A percentile compares a stretch with the other conserved stretches of the same genome.
phyloP scores from a whole-genome alignment of 805 yeast species.

The Diddensiella caesifluorescens region DNA sequence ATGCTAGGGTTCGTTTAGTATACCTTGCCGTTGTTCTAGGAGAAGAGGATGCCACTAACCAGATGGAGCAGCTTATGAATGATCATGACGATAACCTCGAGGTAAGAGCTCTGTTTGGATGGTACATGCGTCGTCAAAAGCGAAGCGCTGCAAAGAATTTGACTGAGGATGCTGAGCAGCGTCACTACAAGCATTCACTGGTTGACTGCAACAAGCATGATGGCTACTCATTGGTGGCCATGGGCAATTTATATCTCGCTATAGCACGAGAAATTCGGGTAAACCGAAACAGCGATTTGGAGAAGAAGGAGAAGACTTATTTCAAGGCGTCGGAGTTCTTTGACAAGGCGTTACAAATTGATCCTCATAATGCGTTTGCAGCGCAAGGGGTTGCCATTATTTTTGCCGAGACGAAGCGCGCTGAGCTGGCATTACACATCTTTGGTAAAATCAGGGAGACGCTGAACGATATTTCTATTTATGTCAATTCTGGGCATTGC shows the following conservation, averaged over 20 bases:
- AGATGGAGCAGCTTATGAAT: slow-evolving; percentile 50
- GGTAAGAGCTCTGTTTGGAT: slow-evolving; percentile 84
- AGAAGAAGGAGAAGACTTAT: slow-evolving; percentile 67
- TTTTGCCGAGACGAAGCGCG: slow-evolving; percentile 71
- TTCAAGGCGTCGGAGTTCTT: slow-evolving; percentile 87
- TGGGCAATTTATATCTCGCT: slow-evolving; percentile 77
- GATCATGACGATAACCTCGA: slow-evolving; percentile 61
- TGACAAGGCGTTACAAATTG: slow-evolving; percentile 80
- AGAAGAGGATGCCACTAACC: slow-evolving; percentile 39
- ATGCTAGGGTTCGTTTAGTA: slow-evolving; percentile 68
- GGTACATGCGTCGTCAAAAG: slow-evolving; percentile 57
- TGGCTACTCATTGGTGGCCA: slow-evolving; percentile 77
- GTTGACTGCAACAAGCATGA: slow-evolving; percentile 78
- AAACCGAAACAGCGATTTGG: slow-evolving; percentile 42
- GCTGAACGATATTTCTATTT: slow-evolving; percentile 74
- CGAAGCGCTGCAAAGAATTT: slow-evolving; percentile 35
- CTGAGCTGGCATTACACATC: slow-evolving; percentile 73
- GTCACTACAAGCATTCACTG: slow-evolving; percentile 80
- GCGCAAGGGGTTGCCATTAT: slow-evolving; percentile 97
- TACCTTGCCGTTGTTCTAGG: slow-evolving; percentile 47
- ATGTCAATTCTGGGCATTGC: slow-evolving; percentile 84
- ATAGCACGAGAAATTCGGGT: slow-evolving; percentile 73
- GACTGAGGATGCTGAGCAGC: slow-evolving; percentile 60
- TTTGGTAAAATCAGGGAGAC: slow-evolving; percentile 88
- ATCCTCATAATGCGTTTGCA: slow-evolving; percentile 84